Evolutionary conservation across 2,329 filamentous ascomycete species (phyloP).

Genomic region (Botrytis porri): DNA sequence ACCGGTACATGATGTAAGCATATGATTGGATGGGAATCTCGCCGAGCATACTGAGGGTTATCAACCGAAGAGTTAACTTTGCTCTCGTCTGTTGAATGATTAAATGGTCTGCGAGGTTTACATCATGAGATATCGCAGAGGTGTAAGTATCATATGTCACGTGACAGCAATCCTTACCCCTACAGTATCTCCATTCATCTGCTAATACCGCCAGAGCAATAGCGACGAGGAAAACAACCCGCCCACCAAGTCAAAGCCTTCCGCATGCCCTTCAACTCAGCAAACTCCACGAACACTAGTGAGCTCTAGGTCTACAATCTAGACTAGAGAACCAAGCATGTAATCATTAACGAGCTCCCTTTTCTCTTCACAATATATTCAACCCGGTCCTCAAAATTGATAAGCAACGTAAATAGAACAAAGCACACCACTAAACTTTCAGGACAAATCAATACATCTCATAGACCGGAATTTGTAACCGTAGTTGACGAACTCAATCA

Average conservation of each 20-base stretch:
- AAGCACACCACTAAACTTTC: background rate
- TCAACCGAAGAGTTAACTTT: accelerated
- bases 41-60: background rate
- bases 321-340: too few species aligned
- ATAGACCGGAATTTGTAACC: background rate
- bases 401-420: background rate
- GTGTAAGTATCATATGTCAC: accelerated
- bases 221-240: background rate
- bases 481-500: background rate
- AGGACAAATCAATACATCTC: background rate
- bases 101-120: background rate
- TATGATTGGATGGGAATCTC: background rate
- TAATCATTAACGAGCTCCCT: too few species aligned
- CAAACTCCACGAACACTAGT: background rate
- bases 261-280: too few species aligned
- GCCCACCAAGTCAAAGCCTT: background rate
- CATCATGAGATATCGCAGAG: background rate
- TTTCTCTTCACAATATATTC: too few species aligned
- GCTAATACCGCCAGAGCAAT: background rate
- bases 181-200: background rate
- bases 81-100: background rate
- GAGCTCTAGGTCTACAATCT: too few species aligned
- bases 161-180: accelerated
- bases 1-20: background rate
- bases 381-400: background rate